Percentiles rank a stretch among this genome's conserved stretches.
Conservation (phyloP, 148 eudicot species). For the Rhododendron ovatum region DNA sequence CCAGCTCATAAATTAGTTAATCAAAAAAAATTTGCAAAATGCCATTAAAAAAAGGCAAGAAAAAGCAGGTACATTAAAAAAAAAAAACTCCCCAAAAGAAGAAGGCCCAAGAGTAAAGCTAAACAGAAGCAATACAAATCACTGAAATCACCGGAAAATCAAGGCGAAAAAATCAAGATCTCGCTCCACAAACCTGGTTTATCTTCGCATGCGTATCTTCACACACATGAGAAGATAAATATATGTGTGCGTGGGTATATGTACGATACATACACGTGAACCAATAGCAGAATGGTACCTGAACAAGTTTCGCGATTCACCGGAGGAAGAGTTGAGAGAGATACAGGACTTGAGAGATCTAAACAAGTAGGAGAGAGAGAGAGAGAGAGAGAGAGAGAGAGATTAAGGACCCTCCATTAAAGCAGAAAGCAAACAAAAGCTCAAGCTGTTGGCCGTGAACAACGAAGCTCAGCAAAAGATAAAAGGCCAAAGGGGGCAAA, state of each 20-base stretch:
- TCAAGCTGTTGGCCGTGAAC: conserved; percentile 19
- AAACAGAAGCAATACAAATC: not conserved
- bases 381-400: conserved; percentile 30
- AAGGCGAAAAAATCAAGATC: conserved; percentile 11
- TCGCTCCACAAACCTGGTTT: not conserved
- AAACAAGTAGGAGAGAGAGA: not conserved
- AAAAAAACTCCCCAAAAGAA: not conserved
- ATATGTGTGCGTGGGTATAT: not conserved
- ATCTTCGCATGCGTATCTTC: not conserved
- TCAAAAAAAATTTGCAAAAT: not conserved
- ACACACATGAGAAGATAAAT: no score
- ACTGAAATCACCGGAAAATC: not conserved
- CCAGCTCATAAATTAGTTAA: not conserved
- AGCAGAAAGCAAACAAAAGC: conserved; percentile 42
- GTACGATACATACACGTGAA: no score
- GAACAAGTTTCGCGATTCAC: not conserved
- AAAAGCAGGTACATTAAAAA: not conserved
- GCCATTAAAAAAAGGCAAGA: not conserved
- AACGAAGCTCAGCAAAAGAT: conserved; percentile 23
- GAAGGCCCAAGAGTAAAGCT: not conserved
- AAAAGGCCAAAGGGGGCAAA: conserved; percentile 16
- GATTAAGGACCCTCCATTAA: conserved; percentile 58
- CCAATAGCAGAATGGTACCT: not conserved
- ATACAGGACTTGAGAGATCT: not conserved
- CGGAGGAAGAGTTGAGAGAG: not conserved